These are phyloP conservation scores for Golubevia sp. DNA, from an alignment of 1,284 basidiomycete genomes.

Conservation along the genomic window DNA sequence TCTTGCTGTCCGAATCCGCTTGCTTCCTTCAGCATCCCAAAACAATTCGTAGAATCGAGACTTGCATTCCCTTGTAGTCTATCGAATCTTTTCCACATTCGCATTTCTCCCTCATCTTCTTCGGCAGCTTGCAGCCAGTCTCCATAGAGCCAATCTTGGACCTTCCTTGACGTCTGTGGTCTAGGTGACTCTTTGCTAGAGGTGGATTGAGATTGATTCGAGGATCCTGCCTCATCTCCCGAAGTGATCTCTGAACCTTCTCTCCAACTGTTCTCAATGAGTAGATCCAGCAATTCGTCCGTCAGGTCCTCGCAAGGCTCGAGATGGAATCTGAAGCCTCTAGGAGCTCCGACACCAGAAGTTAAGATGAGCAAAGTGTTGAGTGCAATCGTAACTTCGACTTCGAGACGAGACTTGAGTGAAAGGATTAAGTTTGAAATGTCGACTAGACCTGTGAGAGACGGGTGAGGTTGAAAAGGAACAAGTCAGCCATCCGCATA, in stretches of 20 bases:
- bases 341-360: slow-evolving; percentile 38
- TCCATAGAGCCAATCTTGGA: slow-evolving; percentile 17
- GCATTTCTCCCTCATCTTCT: slow-evolving; percentile 44
- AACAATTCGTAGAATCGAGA: slow-evolving; percentile 7
- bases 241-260: neutral
- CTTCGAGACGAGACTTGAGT: slow-evolving; percentile 43
- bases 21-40: too few relatives aligned
- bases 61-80: slow-evolving; percentile 4
- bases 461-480: neutral
- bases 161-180: neutral
- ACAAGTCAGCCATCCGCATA: neutral
- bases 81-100: slow-evolving; percentile 23
- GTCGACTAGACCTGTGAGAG: slow-evolving; percentile 36
- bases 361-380: slow-evolving; percentile 53
- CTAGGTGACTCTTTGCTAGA: neutral
- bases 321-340: slow-evolving; percentile 31
- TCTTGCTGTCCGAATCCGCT: too few relatives aligned
- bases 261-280: slow-evolving; percentile 31
- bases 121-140: slow-evolving; percentile 45
- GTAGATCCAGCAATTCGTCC: slow-evolving; percentile 54
- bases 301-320: slow-evolving; percentile 48
- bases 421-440: slow-evolving; percentile 47
- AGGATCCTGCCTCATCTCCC: neutral
- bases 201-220: neutral
- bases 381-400: slow-evolving; percentile 51